These are phyloP conservation scores for Pilatotrama ljubarskyi DNA, from an alignment of 768 basidiomycete species.

Conservation along the genomic window DNA sequence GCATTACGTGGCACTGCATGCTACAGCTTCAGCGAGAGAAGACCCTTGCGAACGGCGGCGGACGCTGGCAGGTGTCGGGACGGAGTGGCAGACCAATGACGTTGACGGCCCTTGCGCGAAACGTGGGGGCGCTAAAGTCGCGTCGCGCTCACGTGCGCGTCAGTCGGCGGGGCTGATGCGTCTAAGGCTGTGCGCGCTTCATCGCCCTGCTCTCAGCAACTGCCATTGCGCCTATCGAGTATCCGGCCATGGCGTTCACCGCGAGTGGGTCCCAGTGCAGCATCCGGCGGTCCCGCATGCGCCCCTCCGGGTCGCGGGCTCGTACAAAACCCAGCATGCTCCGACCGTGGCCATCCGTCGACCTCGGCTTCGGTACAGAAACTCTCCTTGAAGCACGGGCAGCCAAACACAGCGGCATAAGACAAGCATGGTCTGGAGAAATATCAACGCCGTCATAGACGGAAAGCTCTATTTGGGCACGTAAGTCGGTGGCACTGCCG, in stretches of 20 bases:
- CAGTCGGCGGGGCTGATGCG: not conserved
- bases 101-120: constrained; percentile 4
- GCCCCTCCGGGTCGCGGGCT: constrained; percentile 13
- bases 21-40: constrained; percentile 10
- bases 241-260: constrained; percentile 17
- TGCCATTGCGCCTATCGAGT: constrained; percentile 21
- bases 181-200: constrained; percentile 18
- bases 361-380: constrained; percentile 13
- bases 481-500: constrained; percentile 20
- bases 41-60: constrained; percentile 3
- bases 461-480: constrained; percentile 25
- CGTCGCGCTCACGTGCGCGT: constrained; percentile 21
- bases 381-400: not conserved
- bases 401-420: constrained; percentile 2
- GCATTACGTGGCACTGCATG: constrained; percentile 4
- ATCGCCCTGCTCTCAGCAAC: constrained; percentile 23
- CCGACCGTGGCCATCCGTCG: constrained; percentile 5
- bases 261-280: constrained; percentile 13
- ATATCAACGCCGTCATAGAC: constrained; percentile 26
- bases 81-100: constrained; percentile 15
- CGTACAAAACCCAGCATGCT: constrained; percentile 24
- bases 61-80: constrained; percentile 2
- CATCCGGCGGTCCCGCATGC: constrained; percentile 8
- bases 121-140: constrained; percentile 12
- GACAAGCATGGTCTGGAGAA: constrained; percentile 26